Base-by-base conservation (phyloP, 371 early-diverging fungal genomes). In the Mucor mucedo region DNA sequence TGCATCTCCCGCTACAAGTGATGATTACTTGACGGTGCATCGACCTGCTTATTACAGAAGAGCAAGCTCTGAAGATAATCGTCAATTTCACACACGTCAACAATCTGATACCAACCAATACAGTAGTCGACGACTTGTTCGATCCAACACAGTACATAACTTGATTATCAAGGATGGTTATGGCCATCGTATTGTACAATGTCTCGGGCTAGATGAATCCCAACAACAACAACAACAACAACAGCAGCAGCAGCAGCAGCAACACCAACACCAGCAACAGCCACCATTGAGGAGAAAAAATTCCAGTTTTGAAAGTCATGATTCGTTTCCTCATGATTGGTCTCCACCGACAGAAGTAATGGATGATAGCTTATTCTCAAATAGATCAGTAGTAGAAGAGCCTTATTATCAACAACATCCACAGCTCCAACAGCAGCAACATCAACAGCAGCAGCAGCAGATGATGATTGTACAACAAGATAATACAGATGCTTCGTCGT, bases 121-220 rank as follows among this genome's bases (percentile, higher is more conserved):
- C 60, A 27, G 48, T 53, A 45, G 49, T 48, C 33, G 58, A 62
- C 21, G 53, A 11, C 35, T 63, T 10, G 42, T 55, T 30, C 59
- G 63, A 14, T 67, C 68, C 8, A 62, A 58, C 38, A 67, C 68
- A 10, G 63, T 62, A 6, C 60, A 55, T 44, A 68, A 58, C 45
- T 35, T 62, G 28, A 68, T 65, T 13, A 65, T 65, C 6, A 65
- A 65, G 48, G 66, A 65, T 35, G 66, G 66, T 13, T 40, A 65
- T 13, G 66, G 66, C 1, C 66, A 65, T 28, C 66, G 66, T 9
- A 65, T 65, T 28, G 55, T 65, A 21, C 66, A 65, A 41, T 65
- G 60, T 40, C 49, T 65, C 10, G 66, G 55, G 6, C n/a, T 60
- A 6, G 63, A 65, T 42, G 45, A 55, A 10, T 42, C 21, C 21